Base-by-base conservation (phyloP, 768 basidiomycete genomes). In the Piloderma croceum region DNA sequence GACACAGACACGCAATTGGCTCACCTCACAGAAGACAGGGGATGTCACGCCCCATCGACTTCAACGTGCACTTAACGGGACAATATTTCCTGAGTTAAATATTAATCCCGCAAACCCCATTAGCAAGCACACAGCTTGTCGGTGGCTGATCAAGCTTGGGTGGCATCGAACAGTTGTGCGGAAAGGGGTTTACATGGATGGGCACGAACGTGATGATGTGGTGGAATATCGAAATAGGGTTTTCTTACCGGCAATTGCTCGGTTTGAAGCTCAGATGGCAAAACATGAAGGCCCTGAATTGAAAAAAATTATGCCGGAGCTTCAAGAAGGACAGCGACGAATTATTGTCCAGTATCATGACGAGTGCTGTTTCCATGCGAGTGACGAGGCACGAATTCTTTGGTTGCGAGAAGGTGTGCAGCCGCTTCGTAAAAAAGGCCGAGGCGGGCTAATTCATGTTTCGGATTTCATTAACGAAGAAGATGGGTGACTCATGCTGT, bases 391-490 rank as follows among this genome's bases (percentile, higher is more conserved):
- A 15, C 9, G 15, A 15, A 29, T 9, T 15, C 27, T 29, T 9
- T 29, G 27, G 27, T 29, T 46, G 41, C 25, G 31, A 13, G 36
- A 23, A 20, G 47, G 43, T 34, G 36, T 42, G 4, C 41, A 45
- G 18, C 35, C 41, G 5, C 46, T 60, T 34, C 25, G 31, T 10
- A 57, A 59, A 38, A 60, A 71, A 42, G 57, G 61, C 5, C 43
- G 50, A 10, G 67, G 68, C 4, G 41, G 48, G 1, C 41, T 64
- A 5, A 68, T 69, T 23, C 64, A 69, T 51, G 55, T 65, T 5
- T 73, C 67, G 1, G 65, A 64, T 23, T 70, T 70, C 35, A 62
- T 71, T 22, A 56, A 59, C 29, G 53, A 61, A 17, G 52, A 55
- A 9, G 57, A 42, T 35, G 63, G 70, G 1, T 49, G 50, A 10